phyloP scores from a whole-genome alignment of 352 stramenopile genomes.

The Saprolegnia parasitica region DNA sequence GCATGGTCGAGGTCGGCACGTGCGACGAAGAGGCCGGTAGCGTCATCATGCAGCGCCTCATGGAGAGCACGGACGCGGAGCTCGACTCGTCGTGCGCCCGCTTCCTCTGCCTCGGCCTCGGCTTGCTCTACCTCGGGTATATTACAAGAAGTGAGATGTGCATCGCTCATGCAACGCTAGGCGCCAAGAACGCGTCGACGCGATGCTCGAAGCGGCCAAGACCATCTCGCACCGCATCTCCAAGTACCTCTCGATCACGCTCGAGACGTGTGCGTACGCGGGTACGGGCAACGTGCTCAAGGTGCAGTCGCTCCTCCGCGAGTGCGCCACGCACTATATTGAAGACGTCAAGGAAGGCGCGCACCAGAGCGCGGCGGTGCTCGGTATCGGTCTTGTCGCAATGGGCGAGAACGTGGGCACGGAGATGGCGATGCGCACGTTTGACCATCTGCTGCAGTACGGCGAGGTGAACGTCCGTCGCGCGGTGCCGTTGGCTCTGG shows the following conservation, averaged over 20 bases:
- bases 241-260: slow-evolving; percentile 94
- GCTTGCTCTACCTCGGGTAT: slow-evolving; percentile 96
- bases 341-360: slow-evolving; percentile 72
- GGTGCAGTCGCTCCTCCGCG: slow-evolving; percentile 96
- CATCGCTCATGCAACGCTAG: slow-evolving; percentile 31
- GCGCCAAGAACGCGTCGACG: slow-evolving; percentile 93
- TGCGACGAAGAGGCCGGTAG: slow-evolving; percentile 96
- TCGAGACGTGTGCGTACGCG: slow-evolving; percentile 98
- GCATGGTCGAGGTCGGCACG: slow-evolving; percentile 98
- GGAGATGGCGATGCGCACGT: slow-evolving; percentile 98
- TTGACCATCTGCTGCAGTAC: slow-evolving; percentile 99
- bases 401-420: slow-evolving; percentile 96
- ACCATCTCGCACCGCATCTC: slow-evolving; percentile 98
- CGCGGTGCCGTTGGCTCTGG: slow-evolving; percentile 95
- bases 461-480: slow-evolving; percentile 96
- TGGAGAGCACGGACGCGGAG: slow-evolving; percentile 97
- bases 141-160: slow-evolving; percentile 31
- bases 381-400: slow-evolving; percentile 97
- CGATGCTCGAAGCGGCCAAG: slow-evolving; percentile 97
- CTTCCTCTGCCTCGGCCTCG: slow-evolving; percentile 96
- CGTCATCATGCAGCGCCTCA: slow-evolving; percentile 95
- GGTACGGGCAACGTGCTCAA: slow-evolving; percentile 98
- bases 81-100: slow-evolving; percentile 94
- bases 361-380: slow-evolving; percentile 92
- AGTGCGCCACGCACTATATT: slow-evolving; percentile 96